phyloP scores from a whole-genome alignment of 202 grass and related monocot genomes.

The Musa balbisiana region DNA sequence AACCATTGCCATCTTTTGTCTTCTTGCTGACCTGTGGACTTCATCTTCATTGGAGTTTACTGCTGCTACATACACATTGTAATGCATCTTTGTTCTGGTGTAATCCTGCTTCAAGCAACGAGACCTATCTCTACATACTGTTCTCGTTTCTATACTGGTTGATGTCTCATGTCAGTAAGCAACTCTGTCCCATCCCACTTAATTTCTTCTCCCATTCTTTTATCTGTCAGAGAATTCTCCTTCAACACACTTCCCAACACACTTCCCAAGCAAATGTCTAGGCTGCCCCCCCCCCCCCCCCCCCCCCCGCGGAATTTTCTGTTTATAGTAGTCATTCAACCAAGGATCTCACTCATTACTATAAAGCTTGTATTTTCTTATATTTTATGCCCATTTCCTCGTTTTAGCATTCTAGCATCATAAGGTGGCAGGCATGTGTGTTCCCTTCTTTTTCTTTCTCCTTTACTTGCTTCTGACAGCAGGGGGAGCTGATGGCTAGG shows the following conservation, averaged over 20 bases:
- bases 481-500: background rate
- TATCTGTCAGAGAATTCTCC: constrained; percentile 32
- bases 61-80: no score
- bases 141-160: background rate
- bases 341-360: constrained; percentile 12
- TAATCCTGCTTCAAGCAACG: no score
- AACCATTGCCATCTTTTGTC: background rate
- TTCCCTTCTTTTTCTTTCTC: constrained; percentile 30
- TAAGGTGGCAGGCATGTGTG: constrained; percentile 94
- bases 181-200: background rate
- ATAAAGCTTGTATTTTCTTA: constrained; percentile 28
- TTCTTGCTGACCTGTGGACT: background rate
- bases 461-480: constrained; percentile 44
- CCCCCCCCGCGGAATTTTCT: constrained; percentile 53
- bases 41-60: background rate
- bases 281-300: constrained; percentile 50
- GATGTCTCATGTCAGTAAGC: background rate
- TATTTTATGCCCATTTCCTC: constrained; percentile 41
- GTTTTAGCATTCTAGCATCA: constrained; percentile 26
- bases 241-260: constrained; percentile 57
- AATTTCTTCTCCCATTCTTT: constrained; percentile 27
- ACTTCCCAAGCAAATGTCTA: constrained; percentile 54
- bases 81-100: no score
- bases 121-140: background rate
- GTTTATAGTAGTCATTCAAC: constrained; percentile 27